phyloP scores from a whole-genome alignment of 257 asterid genomes.

The Orobanche coerulescens region DNA sequence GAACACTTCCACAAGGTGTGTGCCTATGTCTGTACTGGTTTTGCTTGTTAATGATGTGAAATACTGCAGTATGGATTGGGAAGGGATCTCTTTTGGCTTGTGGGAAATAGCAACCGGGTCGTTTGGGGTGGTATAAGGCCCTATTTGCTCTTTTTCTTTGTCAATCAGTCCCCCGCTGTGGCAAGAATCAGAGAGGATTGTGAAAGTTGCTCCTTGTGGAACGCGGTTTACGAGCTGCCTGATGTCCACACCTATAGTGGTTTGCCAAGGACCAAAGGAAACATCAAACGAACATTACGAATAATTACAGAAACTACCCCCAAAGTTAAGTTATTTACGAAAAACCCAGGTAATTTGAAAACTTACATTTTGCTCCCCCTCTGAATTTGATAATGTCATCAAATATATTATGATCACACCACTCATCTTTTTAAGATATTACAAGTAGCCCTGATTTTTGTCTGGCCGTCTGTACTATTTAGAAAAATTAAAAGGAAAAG shows the following conservation, averaged over 20 bases:
- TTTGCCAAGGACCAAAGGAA: constrained; percentile 10
- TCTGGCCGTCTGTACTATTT: too few relatives aligned
- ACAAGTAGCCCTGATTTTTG: too few relatives aligned
- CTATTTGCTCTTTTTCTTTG: constrained; percentile 82
- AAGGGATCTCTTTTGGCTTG: constrained; percentile 47
- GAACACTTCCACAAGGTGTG: constrained; percentile 53
- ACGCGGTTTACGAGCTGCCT: constrained; percentile 64
- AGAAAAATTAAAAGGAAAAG: too few relatives aligned
- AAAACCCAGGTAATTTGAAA: neutral
- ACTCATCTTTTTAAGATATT: too few relatives aligned
- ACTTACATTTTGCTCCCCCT: too few relatives aligned
- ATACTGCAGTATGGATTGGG: constrained; percentile 36
- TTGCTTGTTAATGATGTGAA: constrained; percentile 51
- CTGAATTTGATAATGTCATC: too few relatives aligned
- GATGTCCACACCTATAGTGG: constrained; percentile 53
- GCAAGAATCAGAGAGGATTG: constrained; percentile 81
- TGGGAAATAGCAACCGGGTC: neutral
- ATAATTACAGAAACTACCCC: neutral
- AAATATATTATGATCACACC: too few relatives aligned
- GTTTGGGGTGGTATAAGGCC: constrained; percentile 33
- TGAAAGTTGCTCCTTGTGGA: constrained; percentile 66
- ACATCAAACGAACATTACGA: too few relatives aligned
- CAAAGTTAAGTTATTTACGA: neutral
- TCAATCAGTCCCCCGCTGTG: constrained; percentile 91
- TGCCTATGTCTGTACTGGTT: constrained; percentile 40